phyloP scores from a whole-genome alignment of 2,329 filamentous ascomycete species.

The Sclerotinia spermophila region DNA sequence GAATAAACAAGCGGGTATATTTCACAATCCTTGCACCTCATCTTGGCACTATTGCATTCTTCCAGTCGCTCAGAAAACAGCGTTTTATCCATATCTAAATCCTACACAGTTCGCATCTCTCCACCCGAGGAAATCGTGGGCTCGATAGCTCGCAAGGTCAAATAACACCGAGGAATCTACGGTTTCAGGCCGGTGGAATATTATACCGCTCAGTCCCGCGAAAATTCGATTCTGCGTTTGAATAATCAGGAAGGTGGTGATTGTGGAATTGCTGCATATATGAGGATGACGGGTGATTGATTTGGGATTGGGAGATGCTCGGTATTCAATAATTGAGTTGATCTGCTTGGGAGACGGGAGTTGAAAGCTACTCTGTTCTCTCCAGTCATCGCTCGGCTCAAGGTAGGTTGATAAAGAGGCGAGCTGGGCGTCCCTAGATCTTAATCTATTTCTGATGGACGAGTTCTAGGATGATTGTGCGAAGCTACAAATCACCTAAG shows the following conservation, averaged over 20 bases:
- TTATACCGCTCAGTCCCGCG: not conserved
- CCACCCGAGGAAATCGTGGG: not conserved
- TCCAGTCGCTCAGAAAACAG: not conserved
- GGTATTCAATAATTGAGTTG: not conserved
- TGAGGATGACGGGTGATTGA: not conserved
- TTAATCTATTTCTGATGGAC: not conserved
- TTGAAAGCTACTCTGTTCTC: not conserved
- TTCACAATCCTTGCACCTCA: not conserved
- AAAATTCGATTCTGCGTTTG: no score
- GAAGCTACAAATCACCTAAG: not conserved
- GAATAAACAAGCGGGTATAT: accelerated
- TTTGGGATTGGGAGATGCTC: not conserved
- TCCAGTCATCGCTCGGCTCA: not conserved
- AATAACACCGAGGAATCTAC: not conserved
- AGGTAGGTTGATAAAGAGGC: not conserved
- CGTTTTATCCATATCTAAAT: not conserved
- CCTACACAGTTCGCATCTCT: not conserved
- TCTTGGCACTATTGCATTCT: no score
- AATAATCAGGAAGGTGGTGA: not conserved
- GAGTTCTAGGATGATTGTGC: not conserved
- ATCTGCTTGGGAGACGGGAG: not conserved
- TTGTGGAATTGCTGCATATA: not conserved
- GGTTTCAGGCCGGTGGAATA: not conserved
- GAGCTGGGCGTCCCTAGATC: accelerated
- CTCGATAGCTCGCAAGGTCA: not conserved